A percentile compares a stretch with the other conserved stretches of the same genome.
These are phyloP conservation scores for Geum urbanum DNA, from an alignment of 306 rosid species.

Conservation along the genomic window DNA sequence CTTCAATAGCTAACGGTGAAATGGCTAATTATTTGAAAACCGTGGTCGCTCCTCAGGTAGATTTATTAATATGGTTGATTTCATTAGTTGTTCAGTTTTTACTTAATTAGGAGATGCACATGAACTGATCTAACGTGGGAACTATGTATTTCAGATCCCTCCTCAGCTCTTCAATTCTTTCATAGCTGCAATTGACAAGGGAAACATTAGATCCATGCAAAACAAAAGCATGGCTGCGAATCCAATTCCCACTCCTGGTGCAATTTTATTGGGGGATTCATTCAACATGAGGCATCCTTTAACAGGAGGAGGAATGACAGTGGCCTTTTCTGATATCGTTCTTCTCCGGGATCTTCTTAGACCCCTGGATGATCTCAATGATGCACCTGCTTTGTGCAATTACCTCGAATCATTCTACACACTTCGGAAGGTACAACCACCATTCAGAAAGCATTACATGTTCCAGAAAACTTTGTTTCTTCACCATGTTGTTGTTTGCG, in stretches of 20 bases:
- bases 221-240: background rate
- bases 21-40: background rate
- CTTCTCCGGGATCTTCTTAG: background rate
- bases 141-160: background rate
- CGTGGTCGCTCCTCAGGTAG: background rate
- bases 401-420: slow-evolving; percentile 5
- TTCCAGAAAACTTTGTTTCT: background rate
- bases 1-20: background rate
- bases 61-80: background rate
- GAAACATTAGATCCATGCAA: background rate
- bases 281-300: slow-evolving; percentile 8
- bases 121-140: background rate
- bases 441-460: background rate
- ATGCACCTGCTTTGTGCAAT: background rate
- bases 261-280: background rate
- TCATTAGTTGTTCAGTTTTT: background rate
- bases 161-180: background rate
- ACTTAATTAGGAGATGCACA: background rate
- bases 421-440: background rate
- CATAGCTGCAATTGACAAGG: background rate
- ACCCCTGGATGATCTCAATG: background rate
- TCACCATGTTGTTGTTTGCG: background rate
- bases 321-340: background rate
- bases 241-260: background rate
- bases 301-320: background rate